Conservation (phyloP, 2,329 filamentous ascomycete species). For the Myriosclerotinia scirpicola region DNA sequence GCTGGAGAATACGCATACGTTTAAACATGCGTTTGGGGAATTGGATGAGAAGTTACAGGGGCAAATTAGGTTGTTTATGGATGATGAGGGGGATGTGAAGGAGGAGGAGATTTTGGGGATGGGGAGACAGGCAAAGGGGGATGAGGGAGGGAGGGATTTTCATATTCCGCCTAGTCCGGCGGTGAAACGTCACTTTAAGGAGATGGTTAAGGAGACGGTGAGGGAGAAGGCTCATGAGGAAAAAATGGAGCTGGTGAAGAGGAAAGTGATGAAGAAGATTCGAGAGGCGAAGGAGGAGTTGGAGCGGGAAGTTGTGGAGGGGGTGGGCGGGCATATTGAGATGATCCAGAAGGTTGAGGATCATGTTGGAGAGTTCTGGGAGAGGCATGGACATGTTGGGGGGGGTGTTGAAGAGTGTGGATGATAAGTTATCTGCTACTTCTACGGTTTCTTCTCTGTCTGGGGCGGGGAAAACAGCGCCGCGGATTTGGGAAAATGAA, state of each 20-base stretch:
- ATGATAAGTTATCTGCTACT: too few species aligned
- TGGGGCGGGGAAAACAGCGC: constrained; percentile 17
- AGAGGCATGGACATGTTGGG: not conserved
- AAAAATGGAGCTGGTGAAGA: not conserved
- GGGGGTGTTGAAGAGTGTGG: not conserved
- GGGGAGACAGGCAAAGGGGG: too few species aligned
- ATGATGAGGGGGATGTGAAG: constrained; percentile 30
- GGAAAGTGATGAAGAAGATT: constrained; percentile 25
- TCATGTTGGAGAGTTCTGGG: constrained; percentile 22
- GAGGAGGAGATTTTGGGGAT: constrained; percentile 33
- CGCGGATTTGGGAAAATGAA: constrained; percentile 41
- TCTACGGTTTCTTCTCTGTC: not conserved
- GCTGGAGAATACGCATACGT: constrained; percentile 39
- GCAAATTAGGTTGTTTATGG: constrained; percentile 40
- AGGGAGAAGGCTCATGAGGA: not conserved
- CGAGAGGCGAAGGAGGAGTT: constrained; percentile 12
- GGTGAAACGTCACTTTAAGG: constrained; percentile 41
- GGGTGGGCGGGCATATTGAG: constrained; percentile 3
- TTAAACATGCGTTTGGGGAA: constrained; percentile 36
- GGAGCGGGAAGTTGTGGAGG: constrained; percentile 7
- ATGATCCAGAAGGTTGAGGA: constrained; percentile 25
- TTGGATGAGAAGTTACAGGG: constrained; percentile 37
- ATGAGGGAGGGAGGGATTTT: constrained; percentile 31
- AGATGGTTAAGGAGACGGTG: constrained; percentile 24
- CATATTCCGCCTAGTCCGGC: constrained; percentile 39